Base-by-base conservation (phyloP, 2,329 filamentous ascomycete genomes). In the Xylaria sp. region DNA sequence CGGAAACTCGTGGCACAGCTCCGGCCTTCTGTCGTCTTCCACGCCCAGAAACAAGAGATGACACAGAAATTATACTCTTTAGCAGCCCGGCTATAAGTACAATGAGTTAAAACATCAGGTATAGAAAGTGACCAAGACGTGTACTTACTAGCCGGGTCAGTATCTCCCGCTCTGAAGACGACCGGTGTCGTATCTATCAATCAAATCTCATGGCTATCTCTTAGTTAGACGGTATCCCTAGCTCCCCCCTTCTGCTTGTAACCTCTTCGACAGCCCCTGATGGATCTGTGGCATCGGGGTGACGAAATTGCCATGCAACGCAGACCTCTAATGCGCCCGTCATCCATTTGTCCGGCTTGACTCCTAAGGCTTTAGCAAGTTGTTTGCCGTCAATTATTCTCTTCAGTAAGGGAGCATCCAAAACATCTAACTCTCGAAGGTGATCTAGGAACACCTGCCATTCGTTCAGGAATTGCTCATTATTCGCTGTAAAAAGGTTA, bases 271-370 rank as follows among this genome's bases (percentile, higher is more conserved):
- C 77, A 1, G 84, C 88, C 2, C 80, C 84, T 6, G 78, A 70
- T 6, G 81, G 76, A 63, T 93, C 89, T 3, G 82, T 85, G 59
- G 79, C 80, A 3, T 81, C 81, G 0, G 93, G 92, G 72, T 98
- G 87, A 37, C 91, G 85, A 54, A 98, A 83, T 76, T 98, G 95
- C 93, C 93, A 98, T 63, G 88, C 87, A 76, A 96, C 85, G 63
- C 92, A 90, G 3, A 93, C 80, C 31, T 96, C 90, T 47, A 97
- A 78, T 3, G 93, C 93, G 46, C 83, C 82, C 55, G 87, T 87
- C 83, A 96, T 90, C 94, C 94, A 98, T n/a, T 82, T 87, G 1
- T 92, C 92, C 0, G 91, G 89, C 65, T 87, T 87, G n/a, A 84
- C 78, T 0, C 83, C 86, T 3, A 98, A 80, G 3, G 85, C 86